Evolutionary conservation across 2,329 filamentous ascomycete species (phyloP).

Genomic region (Thielaviopsis euricoi): DNA sequence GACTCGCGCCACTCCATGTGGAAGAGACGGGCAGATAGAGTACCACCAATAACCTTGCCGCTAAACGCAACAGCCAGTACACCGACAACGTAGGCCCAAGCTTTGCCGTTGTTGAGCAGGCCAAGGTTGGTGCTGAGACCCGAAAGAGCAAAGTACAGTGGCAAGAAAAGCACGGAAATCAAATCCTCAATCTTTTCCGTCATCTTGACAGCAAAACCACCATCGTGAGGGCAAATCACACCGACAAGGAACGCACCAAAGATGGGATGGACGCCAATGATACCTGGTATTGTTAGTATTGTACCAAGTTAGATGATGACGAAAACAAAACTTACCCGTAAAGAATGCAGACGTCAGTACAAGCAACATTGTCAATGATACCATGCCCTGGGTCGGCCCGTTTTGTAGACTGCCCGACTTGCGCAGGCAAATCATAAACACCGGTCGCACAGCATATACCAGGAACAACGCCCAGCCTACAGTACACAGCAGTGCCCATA

Average conservation of each 20-base stretch:
- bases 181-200: slow-evolving; percentile 93
- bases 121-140: slow-evolving; percentile 80
- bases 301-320: background rate
- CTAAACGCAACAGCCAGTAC: slow-evolving; percentile 68
- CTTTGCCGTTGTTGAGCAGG: slow-evolving; percentile 60
- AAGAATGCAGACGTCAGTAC: slow-evolving; percentile 71
- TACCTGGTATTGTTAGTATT: slow-evolving; percentile 21
- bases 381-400: slow-evolving; percentile 71
- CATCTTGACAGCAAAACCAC: slow-evolving; percentile 77
- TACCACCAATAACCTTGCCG: slow-evolving; percentile 71
- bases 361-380: slow-evolving; percentile 66
- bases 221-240: slow-evolving; percentile 77
- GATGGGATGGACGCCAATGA: slow-evolving; percentile 87
- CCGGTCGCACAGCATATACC: slow-evolving; percentile 53
- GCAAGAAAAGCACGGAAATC: slow-evolving; percentile 66
- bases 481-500: slow-evolving; percentile 67
- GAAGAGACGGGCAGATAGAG: slow-evolving; percentile 57
- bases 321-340: slow-evolving; percentile 27
- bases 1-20: slow-evolving; percentile 83
- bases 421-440: slow-evolving; percentile 57
- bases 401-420: slow-evolving; percentile 67
- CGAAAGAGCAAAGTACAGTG: slow-evolving; percentile 85
- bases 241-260: slow-evolving; percentile 87
- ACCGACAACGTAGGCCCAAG: slow-evolving; percentile 81
- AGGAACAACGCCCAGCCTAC: slow-evolving; percentile 65